Percentiles rank a stretch among this genome's conserved stretches.
These are phyloP conservation scores for Coleophoma cylindrospora DNA, from an alignment of 2,329 filamentous ascomycete genomes.

Conservation along the genomic window DNA sequence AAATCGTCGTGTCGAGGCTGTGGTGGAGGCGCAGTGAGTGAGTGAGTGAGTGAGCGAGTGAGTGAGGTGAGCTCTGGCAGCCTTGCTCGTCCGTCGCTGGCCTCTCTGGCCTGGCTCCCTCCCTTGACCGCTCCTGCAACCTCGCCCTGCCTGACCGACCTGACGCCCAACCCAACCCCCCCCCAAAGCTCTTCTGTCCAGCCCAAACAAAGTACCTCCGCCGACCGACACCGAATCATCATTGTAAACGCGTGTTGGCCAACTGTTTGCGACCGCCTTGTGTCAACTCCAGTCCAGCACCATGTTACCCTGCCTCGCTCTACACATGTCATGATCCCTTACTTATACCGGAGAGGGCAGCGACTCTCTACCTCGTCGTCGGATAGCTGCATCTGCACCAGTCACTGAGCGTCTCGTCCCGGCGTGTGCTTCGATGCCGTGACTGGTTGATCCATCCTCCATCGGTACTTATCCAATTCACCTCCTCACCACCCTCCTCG, in stretches of 20 bases:
- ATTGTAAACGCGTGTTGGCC: constrained; percentile 1
- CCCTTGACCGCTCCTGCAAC: constrained; percentile 6
- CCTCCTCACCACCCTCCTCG: no score
- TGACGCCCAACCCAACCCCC: background rate
- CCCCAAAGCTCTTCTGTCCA: background rate
- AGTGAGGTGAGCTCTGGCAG: background rate
- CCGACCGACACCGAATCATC: background rate
- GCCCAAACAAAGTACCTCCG: background rate
- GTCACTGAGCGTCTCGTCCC: background rate
- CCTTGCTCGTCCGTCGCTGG: no score
- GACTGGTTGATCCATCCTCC: no score
- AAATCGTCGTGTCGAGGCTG: background rate
- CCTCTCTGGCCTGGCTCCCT: background rate
- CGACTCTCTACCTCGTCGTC: constrained; percentile 14
- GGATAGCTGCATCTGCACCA: constrained; percentile 15
- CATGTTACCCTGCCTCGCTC: constrained; percentile 2
- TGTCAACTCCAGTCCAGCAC: background rate
- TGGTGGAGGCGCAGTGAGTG: constrained; percentile 1
- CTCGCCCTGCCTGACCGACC: constrained; percentile 1
- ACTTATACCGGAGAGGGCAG: constrained; percentile 19
- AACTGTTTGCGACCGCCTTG: constrained; percentile 17
- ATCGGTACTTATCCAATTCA: no score
- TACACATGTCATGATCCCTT: constrained; percentile 20
- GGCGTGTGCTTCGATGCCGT: no score
- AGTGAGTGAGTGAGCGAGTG: no score